Evolutionary conservation across 331 rosid species (phyloP).

Genomic region (Malus hybrid): DNA sequence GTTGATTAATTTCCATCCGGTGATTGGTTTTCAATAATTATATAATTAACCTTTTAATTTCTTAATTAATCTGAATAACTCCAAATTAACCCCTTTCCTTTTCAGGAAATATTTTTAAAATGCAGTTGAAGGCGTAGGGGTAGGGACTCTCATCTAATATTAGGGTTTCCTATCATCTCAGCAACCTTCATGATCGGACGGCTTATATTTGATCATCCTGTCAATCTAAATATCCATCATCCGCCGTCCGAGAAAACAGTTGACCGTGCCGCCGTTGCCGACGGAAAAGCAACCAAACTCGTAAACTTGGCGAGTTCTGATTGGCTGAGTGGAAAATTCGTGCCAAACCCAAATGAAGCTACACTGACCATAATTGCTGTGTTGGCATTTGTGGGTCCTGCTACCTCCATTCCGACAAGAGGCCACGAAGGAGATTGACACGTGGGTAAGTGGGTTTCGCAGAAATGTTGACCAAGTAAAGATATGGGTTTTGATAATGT

Average conservation of each 20-base stretch:
- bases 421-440: background rate
- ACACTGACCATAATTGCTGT: background rate
- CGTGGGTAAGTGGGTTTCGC: conserved; percentile 9
- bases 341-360: conserved; percentile 9
- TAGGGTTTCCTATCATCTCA: conserved; percentile 20
- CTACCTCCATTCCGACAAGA: conserved; percentile 42
- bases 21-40: background rate
- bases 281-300: background rate
- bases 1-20: background rate
- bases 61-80: conserved; percentile 9
- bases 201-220: background rate
- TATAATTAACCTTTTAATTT: background rate
- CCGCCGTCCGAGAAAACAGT: background rate
- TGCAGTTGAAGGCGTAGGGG: conserved; percentile 10
- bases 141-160: background rate
- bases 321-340: background rate
- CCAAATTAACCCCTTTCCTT: background rate
- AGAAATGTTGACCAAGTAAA: background rate
- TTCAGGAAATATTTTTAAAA: conserved; percentile 8
- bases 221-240: background rate
- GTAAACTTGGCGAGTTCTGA: conserved; percentile 14
- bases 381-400: conserved; percentile 29
- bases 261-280: conserved; percentile 24
- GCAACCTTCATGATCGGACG: conserved; percentile 29
- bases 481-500: background rate